Base-by-base conservation (phyloP, 495 filamentous ascomycete species). In the Talaromyces borbonicus region DNA sequence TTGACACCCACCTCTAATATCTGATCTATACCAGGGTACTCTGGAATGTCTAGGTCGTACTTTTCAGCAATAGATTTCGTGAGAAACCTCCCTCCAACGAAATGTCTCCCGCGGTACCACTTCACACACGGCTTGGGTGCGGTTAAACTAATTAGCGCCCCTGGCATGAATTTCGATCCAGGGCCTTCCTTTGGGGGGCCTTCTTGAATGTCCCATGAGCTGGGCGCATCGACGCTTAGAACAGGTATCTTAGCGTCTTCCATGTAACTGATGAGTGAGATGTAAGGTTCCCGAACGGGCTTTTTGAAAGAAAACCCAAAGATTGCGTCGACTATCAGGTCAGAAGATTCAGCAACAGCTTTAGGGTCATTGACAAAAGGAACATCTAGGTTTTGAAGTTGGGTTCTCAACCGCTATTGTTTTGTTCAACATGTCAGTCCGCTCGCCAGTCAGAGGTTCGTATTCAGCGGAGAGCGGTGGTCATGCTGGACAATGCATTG, bases 291-390 rank as follows among this genome's bases (percentile, higher is more conserved):
- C 5, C 92, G 83, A 26, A 98, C 79, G 40, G 88, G 79, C 8
- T 88, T 90, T n/a, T 81, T 80, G 67, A 97, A 97, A 54, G 84
- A 89, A 72, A 97, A 98, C 31, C 89, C 92, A 57, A 98, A 98
- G 56, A 98, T 86, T 31, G 93, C 87, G 63, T 98, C 92, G 47
- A 98, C 71, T 39, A 98, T 70, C 53, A 95, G 83, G 57, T 93
- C 76, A 16, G 83, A 71, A 36, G 78, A 68, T 49, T 72, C 63
- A 4, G 95, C 58, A 8, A 85, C 81, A 2, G 62, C 33, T 15
- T 66, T 57, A 53, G 95, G 94, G 67, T 95, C 88, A 14, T 81
- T 72, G 9, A 87, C 81, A 68, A 97, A 92, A 6, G 87, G 87
- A 40, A 98, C 71, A 7, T 80, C 73, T 49, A 95, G 84, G 52